phyloP scores from a whole-genome alignment of 2,329 filamentous ascomycete species.

The Fonsecaea monophora region DNA sequence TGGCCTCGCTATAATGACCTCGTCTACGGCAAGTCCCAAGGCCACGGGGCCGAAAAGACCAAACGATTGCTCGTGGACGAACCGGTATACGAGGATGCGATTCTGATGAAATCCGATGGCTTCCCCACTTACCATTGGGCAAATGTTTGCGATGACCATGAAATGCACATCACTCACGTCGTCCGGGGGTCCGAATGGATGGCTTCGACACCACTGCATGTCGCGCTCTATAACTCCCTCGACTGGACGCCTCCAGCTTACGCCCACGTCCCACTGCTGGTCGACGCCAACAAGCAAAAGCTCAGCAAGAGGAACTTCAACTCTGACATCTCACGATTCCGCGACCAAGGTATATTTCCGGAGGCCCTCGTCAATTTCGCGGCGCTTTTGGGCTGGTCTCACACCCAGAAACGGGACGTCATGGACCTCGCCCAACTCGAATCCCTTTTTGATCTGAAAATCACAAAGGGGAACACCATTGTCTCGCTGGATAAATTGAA shows the following conservation, averaged over 20 bases:
- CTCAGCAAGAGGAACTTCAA: slow-evolving; percentile 84
- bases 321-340: slow-evolving; percentile 65
- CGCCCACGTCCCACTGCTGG: slow-evolving; percentile 78
- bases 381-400: slow-evolving; percentile 83
- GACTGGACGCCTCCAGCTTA: slow-evolving; percentile 76
- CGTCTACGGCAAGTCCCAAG: slow-evolving; percentile 70
- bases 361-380: slow-evolving; percentile 79
- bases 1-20: slow-evolving; percentile 75
- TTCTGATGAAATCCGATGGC: slow-evolving; percentile 89
- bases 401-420: slow-evolving; percentile 70
- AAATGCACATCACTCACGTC: slow-evolving; percentile 95
- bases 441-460: slow-evolving; percentile 78
- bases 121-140: slow-evolving; percentile 96
- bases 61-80: slow-evolving; percentile 53
- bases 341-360: slow-evolving; percentile 65
- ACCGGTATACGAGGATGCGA: slow-evolving; percentile 76
- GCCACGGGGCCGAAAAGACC: slow-evolving; percentile 59
- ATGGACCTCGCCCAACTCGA: slow-evolving; percentile 75
- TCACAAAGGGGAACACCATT: slow-evolving; percentile 88
- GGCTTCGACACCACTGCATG: slow-evolving; percentile 83
- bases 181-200: slow-evolving; percentile 96
- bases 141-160: slow-evolving; percentile 94
- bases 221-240: slow-evolving; percentile 77
- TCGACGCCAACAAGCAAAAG: slow-evolving; percentile 73
- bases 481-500: slow-evolving; percentile 81